A percentile compares a stretch with the other conserved stretches of the same genome.
Evolutionary conservation across 495 filamentous ascomycete species (phyloP).

Genomic region (Talaromyces trachyspermus): DNA sequence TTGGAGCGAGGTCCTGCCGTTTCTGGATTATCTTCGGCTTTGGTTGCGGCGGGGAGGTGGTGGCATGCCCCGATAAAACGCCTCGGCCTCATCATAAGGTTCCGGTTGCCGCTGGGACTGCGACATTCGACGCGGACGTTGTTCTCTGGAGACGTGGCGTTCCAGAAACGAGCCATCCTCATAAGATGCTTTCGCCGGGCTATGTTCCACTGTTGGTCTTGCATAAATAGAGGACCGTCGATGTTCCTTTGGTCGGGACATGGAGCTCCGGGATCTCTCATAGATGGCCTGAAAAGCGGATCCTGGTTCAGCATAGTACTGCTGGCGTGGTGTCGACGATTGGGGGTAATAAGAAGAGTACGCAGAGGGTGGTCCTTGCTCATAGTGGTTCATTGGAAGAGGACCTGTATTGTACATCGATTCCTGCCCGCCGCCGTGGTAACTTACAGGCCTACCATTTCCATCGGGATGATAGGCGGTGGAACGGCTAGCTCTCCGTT

Average conservation of each 20-base stretch:
- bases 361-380: conserved; percentile 31
- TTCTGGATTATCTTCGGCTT: conserved; percentile 33
- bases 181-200: conserved; percentile 14
- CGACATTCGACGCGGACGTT: conserved; percentile 16
- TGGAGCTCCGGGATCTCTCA: conserved; percentile 24
- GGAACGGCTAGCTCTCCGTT: conserved; percentile 22
- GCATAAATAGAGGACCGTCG: conserved; percentile 31
- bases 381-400: conserved; percentile 19
- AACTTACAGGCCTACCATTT: conserved; percentile 38
- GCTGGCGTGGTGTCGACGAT: conserved; percentile 16
- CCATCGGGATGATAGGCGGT: conserved; percentile 27
- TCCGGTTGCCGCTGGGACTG: conserved; percentile 9
- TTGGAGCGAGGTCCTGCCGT: conserved; percentile 24
- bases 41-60: conserved; percentile 25
- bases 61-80: conserved; percentile 38
- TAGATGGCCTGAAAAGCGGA: conserved; percentile 8
- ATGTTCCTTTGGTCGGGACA: conserved; percentile 26
- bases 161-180: conserved; percentile 26
- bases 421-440: conserved; percentile 32
- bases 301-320: conserved; percentile 20
- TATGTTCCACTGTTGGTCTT: conserved; percentile 22
- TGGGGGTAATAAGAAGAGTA: conserved; percentile 28
- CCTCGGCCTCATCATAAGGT: conserved; percentile 28
- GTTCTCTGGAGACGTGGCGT: conserved; percentile 20
- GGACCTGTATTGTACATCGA: conserved; percentile 26